These are phyloP conservation scores for Pestalotiopsis fici DNA, from an alignment of 2,329 filamentous ascomycete genomes.

Conservation along the genomic window DNA sequence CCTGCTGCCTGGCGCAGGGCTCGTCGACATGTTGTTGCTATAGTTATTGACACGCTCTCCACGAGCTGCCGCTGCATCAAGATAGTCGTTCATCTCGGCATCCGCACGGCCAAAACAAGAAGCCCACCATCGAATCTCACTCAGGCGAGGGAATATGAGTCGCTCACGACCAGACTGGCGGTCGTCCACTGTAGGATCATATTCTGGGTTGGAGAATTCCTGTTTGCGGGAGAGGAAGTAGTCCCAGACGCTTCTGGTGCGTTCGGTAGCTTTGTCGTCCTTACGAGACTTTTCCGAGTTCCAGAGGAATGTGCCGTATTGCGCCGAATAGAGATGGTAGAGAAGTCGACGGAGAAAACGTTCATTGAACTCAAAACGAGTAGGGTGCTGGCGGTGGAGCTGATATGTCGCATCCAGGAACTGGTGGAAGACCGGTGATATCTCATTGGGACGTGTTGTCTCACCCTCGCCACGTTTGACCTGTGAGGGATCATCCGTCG, in stretches of 20 bases:
- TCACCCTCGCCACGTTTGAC: conserved; percentile 53
- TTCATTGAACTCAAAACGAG: conserved; percentile 94
- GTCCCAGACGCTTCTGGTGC: conserved; percentile 89
- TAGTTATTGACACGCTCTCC: conserved; percentile 42
- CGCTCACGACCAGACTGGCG: conserved; percentile 77
- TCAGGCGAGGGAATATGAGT: conserved; percentile 76
- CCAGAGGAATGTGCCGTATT: conserved; percentile 95
- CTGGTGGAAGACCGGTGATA: conserved; percentile 95
- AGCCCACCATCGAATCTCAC: conserved; percentile 91
- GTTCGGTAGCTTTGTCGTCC: conserved; percentile 67
- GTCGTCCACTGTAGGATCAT: conserved; percentile 75
- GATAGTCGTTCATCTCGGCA: conserved; percentile 84
- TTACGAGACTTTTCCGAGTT: conserved; percentile 90
- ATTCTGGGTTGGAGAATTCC: conserved; percentile 83
- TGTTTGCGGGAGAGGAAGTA: conserved; percentile 83
- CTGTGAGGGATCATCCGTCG: conserved; percentile 28
- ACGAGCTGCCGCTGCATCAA: conserved; percentile 52
- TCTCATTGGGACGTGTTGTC: conserved; percentile 82
- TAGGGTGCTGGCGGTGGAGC: conserved; percentile 80
- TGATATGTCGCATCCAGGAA: conserved; percentile 96
- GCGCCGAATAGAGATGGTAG: conserved; percentile 93
- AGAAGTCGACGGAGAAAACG: conserved; percentile 85
- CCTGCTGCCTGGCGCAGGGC: conserved; percentile 46
- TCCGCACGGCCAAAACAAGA: conserved; percentile 84
- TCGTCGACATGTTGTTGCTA: conserved; percentile 22